Evolutionary conservation across 108 stramenopile genomes (phyloP).

Genomic region (Ochromonas danica): DNA sequence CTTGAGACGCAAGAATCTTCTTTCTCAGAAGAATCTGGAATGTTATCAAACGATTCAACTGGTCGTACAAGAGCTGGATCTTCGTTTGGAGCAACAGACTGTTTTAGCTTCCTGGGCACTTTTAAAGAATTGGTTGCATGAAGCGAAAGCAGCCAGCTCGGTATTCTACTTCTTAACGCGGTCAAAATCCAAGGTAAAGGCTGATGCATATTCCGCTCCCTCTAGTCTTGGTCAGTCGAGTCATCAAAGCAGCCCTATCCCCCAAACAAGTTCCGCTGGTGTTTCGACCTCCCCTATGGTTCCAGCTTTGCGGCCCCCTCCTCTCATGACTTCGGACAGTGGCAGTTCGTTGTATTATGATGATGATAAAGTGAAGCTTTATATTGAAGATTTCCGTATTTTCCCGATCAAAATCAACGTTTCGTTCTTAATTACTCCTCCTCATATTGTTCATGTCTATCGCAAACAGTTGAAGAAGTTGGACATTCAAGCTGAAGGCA

Average conservation of each 20-base stretch:
- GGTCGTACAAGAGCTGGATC: constrained; percentile 11
- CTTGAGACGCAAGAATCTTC: background rate
- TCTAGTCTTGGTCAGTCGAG: background rate
- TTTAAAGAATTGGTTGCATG: background rate
- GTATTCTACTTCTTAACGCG: background rate
- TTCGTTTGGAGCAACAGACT: constrained; percentile 7
- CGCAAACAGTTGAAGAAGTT: constrained; percentile 60
- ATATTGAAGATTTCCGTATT: constrained; percentile 74
- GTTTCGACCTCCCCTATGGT: background rate
- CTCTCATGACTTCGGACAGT: too few species aligned
- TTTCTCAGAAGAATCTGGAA: background rate
- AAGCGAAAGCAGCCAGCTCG: background rate
- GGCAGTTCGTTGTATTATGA: background rate
- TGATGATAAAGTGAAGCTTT: constrained; percentile 64
- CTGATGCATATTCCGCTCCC: background rate
- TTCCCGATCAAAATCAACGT: constrained; percentile 74
- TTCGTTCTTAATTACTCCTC: constrained; percentile 69
- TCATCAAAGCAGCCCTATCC: background rate
- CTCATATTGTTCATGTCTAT: constrained; percentile 66
- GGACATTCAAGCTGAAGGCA: constrained; percentile 24
- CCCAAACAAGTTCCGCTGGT: background rate
- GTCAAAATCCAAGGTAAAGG: background rate
- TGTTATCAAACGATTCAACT: constrained; percentile 21
- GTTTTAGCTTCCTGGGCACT: constrained; percentile 2
- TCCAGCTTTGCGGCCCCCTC: background rate